Conservation (phyloP, 345 rosid genomes). For the Atalantia buxifolia region DNA sequence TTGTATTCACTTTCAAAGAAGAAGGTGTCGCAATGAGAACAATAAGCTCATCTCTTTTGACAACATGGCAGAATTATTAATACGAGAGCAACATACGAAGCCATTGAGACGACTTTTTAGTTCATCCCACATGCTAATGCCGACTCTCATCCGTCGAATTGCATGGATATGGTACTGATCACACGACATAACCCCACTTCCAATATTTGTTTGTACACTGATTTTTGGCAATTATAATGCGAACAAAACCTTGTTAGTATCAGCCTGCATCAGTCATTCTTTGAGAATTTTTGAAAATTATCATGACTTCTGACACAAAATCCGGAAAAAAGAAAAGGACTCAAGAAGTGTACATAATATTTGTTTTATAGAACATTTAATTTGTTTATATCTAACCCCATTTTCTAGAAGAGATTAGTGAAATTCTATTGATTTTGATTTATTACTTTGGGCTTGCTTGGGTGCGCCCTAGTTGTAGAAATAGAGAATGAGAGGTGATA, state of each 20-base stretch:
- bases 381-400: background rate
- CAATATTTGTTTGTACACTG: too few species aligned
- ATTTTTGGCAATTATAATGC: too few species aligned
- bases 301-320: background rate
- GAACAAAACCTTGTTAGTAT: background rate
- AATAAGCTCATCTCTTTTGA: constrained; percentile 9
- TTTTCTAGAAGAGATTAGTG: background rate
- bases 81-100: constrained; percentile 7
- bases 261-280: background rate
- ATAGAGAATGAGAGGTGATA: constrained; percentile 11
- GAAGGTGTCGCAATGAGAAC: background rate
- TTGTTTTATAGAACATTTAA: too few species aligned
- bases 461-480: constrained; percentile 3
- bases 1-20: constrained; percentile 7
- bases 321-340: too few species aligned
- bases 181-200: background rate
- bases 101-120: constrained; percentile 10
- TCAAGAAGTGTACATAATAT: too few species aligned
- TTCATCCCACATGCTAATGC: constrained; percentile 29
- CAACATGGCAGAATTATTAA: constrained; percentile 12
- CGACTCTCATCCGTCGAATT: constrained; percentile 16
- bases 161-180: background rate
- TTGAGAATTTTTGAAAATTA: too few species aligned
- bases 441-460: too few species aligned
- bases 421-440: background rate